phyloP scores from a whole-genome alignment of 2,329 filamentous ascomycete genomes.

The Colletotrichum agaves region DNA sequence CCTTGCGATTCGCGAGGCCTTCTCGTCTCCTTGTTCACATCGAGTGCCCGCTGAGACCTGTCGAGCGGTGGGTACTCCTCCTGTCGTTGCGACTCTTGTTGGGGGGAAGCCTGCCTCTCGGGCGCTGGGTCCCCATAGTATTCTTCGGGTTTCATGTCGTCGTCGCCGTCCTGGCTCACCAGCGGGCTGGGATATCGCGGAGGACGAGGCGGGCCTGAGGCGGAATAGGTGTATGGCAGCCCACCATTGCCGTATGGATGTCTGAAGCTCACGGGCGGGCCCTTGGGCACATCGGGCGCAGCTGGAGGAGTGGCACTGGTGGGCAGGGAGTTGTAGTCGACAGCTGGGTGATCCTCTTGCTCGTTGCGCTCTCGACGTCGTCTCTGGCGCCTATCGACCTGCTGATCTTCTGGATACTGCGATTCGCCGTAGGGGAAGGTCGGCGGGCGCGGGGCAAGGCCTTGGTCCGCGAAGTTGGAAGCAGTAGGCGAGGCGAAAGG shows the following conservation, averaged over 20 bases:
- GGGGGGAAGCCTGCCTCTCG: constrained; percentile 37
- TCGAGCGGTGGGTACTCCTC: constrained; percentile 44
- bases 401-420: constrained; percentile 55
- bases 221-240: constrained; percentile 41
- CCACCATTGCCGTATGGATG: constrained; percentile 57
- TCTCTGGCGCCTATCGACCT: constrained; percentile 55
- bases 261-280: constrained; percentile 67
- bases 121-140: constrained; percentile 43
- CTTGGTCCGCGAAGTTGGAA: constrained; percentile 61
- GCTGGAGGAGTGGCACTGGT: constrained; percentile 55
- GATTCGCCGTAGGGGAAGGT: constrained; percentile 62
- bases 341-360: constrained; percentile 18
- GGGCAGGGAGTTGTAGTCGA: constrained; percentile 49
- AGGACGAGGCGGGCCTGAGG: constrained; percentile 45
- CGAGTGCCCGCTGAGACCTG: constrained; percentile 44
- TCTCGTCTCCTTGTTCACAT: constrained; percentile 38
- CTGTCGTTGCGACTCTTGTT: constrained; percentile 39
- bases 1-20: constrained; percentile 7
- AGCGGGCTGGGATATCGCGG: constrained; percentile 41
- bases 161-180: constrained; percentile 40
- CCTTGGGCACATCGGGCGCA: constrained; percentile 70
- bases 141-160: constrained; percentile 47
- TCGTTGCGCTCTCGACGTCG: constrained; percentile 52
- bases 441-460: constrained; percentile 68
- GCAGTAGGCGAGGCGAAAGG: constrained; percentile 66